Evolutionary conservation across 2,329 filamentous ascomycete genomes (phyloP), one percentile per base, ranked within the genome.

Genomic region (Ophiosphaerella herpotricha): DNA sequence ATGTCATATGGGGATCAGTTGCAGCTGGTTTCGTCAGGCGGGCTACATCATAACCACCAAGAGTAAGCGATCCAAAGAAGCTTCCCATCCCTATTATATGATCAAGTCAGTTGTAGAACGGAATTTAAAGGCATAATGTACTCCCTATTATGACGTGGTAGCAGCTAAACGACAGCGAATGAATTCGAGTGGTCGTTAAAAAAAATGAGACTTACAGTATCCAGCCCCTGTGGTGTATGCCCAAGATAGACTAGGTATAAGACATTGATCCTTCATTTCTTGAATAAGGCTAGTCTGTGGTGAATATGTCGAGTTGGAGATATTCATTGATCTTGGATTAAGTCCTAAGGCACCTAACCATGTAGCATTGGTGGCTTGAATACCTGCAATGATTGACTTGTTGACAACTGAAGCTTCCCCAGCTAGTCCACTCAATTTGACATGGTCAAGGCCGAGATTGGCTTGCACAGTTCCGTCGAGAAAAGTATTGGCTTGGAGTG

Each of bases 41-140:
- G 32, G 70, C 70, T 39, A 53, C 33, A 35, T 76, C 73, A 52
- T 74, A 76, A 13, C 74, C 74, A 23, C 74, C 74, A 2, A 76
- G 57, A 2, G 66, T 66, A 16, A 76, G 58, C 31, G 69, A 73
- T 8, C 73, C 74, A 47, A 58, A 72, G 6, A 74, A 64, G 16
- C 66, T 60, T 18, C 68, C 63, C 11, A 52, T 9, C 44, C 64
- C 61, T 61, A 70, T 7, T 13, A 46, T 40, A 24, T 50, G 44
- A 2, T 54, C 42, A 12, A 58, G 26, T 29, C 7, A 29, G 26
- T 29, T 29, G 9, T 29, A 11, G 7, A 29, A 11, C 1, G 26
- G 26, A 11, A 21, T 3, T 29, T 29, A 8, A 29, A 11, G 7
- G 11, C 26, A 11, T 29, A 29, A 8, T 29, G 11, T 29, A 29